phyloP scores from a whole-genome alignment of 1,284 basidiomycete species.

The Apiotrichum brassicae region DNA sequence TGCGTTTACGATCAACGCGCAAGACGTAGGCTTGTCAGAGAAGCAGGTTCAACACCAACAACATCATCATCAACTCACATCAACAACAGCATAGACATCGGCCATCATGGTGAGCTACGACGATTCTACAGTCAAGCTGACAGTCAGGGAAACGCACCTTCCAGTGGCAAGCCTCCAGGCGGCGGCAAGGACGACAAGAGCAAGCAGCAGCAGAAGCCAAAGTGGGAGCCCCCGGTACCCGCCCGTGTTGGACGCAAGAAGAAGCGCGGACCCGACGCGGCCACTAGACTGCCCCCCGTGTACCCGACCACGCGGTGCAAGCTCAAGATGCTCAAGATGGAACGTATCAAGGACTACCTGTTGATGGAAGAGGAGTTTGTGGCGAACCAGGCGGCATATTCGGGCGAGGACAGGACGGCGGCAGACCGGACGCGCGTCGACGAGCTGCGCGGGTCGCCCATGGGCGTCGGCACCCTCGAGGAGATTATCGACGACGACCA shows the following conservation, averaged over 20 bases:
- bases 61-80: constrained; percentile 3
- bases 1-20: too few relatives aligned
- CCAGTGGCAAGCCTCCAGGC: constrained; percentile 52
- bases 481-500: constrained; percentile 99
- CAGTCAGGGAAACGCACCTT: constrained; percentile 68
- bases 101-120: constrained; percentile 8
- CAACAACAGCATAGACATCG: constrained; percentile 1
- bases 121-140: neutral
- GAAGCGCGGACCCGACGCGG: constrained; percentile 82
- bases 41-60: too few relatives aligned
- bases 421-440: constrained; percentile 93
- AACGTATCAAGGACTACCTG: constrained; percentile 97
- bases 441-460: constrained; percentile 88
- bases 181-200: constrained; percentile 52
- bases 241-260: constrained; percentile 94
- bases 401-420: constrained; percentile 86
- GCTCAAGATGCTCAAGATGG: constrained; percentile 88
- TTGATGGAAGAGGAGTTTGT: constrained; percentile 97
- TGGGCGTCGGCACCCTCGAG: constrained; percentile 95
- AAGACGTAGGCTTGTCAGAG: too few relatives aligned
- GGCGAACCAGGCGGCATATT: constrained; percentile 84
- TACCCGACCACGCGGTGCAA: constrained; percentile 93
- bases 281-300: constrained; percentile 87
- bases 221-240: constrained; percentile 98
- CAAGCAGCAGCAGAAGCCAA: constrained; percentile 65